Evolutionary conservation across 768 basidiomycete species (phyloP).

Genomic region (Psilocybe cyanescens): DNA sequence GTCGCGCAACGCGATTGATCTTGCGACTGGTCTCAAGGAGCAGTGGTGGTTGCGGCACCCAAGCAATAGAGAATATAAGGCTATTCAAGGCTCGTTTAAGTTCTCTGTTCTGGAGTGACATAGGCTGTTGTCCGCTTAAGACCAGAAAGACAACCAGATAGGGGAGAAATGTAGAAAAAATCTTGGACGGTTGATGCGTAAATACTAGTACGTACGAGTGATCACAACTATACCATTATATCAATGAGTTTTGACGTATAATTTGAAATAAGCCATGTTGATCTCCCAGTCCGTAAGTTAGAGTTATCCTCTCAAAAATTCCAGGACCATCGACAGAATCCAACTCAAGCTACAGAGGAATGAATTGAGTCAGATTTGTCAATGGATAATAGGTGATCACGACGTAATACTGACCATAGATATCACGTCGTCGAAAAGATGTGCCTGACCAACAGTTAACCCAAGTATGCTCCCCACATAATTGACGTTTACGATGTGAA

Average conservation of each 20-base stretch:
- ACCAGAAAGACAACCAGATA: no score
- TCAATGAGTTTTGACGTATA: not conserved
- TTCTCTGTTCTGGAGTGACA: no score
- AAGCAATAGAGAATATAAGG: no score
- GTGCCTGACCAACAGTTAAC: constrained; percentile 88
- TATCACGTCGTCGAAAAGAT: constrained; percentile 92
- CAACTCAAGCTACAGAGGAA: constrained; percentile 50
- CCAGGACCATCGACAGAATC: constrained; percentile 54
- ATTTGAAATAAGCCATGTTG: constrained; percentile 55
- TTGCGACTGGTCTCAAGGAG: no score
- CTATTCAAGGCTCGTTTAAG: no score
- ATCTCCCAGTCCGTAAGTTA: constrained; percentile 84
- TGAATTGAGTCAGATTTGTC: not conserved
- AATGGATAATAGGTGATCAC: not conserved
- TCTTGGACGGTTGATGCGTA: no score
- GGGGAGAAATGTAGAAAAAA: no score
- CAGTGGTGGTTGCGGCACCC: no score
- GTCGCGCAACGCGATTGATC: no score
- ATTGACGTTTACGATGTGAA: constrained; percentile 86
- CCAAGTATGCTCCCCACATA: constrained; percentile 62
- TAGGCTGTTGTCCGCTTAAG: no score
- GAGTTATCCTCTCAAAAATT: constrained; percentile 70
- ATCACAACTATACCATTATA: not conserved
- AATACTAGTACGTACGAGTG: no score
- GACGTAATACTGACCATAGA: constrained; percentile 56